Evolutionary conservation across 257 asterid species (phyloP), one percentile per base, ranked within the genome.

Genomic region (Oldenlandia corymbosa): DNA sequence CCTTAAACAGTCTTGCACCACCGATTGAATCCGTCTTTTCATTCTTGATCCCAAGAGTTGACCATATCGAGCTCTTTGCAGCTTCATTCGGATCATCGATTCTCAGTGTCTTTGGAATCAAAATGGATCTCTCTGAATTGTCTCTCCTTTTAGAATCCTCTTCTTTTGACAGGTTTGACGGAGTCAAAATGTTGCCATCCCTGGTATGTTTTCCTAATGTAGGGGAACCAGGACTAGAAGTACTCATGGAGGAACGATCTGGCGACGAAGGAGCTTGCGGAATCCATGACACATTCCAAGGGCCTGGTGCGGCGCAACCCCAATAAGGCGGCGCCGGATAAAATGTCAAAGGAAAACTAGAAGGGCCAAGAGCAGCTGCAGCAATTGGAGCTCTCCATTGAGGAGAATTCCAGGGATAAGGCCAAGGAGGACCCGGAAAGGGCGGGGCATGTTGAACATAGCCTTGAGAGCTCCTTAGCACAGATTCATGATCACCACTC

Each of bases 31-130:
- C 48, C 1, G 34, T 48, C 26, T 62, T 65, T n/a, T 73, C 68
- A 30, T 73, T 62, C 60, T 63, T 69, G n/a, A 77, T 73, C 32
- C 78, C 75, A 5, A 76, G 31, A 31, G 81, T 60, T 6, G 90
- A 78, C 91, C 94, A 80, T 67, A 83, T 77, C 1, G 91, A 84
- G 61, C 94, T 84, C 79, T 82, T 82, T 7, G 91, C 85, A 37
- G 91, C 88, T 27, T 87, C 94, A 37, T 62, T 80, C 2, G 89
- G 86, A 67, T 85, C 90, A 55, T 82, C 83, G 51, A 83, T 77
- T 78, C 94, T 81, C 34, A 87, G 53, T 10, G 83, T 79, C 76
- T 78, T 84, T 0, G 90, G 86, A 52, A 73, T 64, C 74, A 78
- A 42, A 34, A 81, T 73, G 7, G 79, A 27, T 7, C 61, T 60